Evolutionary conservation across 176 grass and related monocot genomes (phyloP), one percentile per base, ranked within the genome.

Genomic region (Musa beccarii): DNA sequence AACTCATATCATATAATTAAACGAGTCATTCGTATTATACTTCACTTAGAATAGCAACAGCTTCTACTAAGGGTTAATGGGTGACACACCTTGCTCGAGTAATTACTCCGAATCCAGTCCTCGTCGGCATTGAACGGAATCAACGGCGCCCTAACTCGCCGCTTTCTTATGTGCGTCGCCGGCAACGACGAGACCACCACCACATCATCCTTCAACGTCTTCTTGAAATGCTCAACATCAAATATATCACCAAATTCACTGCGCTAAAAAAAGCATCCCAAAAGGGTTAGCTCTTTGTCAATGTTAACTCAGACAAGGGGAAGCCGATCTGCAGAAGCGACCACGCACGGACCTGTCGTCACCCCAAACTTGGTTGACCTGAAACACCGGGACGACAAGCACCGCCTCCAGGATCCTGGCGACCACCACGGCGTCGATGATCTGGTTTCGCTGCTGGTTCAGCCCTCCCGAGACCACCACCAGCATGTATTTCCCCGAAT

Each of bases 181-280:
- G 85, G 85, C 64, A 87, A 23, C 15, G 85, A 76, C 69, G 85
- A 69, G 64, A 79, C 62, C 62, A 87, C 76, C 76, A 54, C 63
- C 24, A 83, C 80, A 2, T 83, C 85, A 2, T 79, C 76, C 80
- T 76, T 79, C 24, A 87, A 64, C 43, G 51, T 80, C 64, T 79
- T 64, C 68, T 87, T 87, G 80, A 87, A 87, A 25, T 72, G 80
- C 16, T 65, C 66, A 29, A 72, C 69, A 20, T 87, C 80, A 61
- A 87, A 87, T 54, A 87, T 83, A 51, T 87, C 85, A 1, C 64
- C 76, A 10, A 87, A 87, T 51, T 87, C 85, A 72, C 85, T 87
- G 85, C 76, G 79, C 69, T 78, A 82, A n/a, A 79, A 29, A 53
- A 53, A 29, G 52, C 53, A 28, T 28, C 26, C 26, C 26, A 1